phyloP scores from a whole-genome alignment of 2,329 filamentous ascomycete species.

The Fusarium sterilihyphosum region DNA sequence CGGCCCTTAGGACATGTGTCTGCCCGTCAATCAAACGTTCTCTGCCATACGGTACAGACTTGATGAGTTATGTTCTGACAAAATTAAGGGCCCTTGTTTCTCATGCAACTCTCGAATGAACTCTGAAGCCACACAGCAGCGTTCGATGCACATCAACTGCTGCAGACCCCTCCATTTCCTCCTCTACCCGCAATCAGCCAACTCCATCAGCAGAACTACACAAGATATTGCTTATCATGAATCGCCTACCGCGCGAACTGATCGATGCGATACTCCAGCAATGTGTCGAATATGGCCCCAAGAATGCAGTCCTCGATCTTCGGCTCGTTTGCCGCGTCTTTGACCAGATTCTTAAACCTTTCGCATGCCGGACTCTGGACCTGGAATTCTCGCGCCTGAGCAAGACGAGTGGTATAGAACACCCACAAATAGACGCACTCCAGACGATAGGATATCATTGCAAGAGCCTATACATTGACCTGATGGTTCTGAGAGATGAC shows the following conservation, averaged over 20 bases:
- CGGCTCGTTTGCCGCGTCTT: conserved; percentile 62
- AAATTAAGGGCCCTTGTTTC: not conserved
- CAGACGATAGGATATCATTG: conserved; percentile 58
- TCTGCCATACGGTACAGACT: not conserved
- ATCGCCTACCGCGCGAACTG: conserved; percentile 60
- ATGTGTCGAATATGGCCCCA: conserved; percentile 53
- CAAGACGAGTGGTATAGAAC: conserved; percentile 46
- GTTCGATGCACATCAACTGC: conserved; percentile 21
- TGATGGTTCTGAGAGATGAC: conserved; percentile 64
- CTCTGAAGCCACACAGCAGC: not conserved
- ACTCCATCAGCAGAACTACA: not conserved
- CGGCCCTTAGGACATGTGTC: not conserved
- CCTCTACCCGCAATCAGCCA: not conserved
- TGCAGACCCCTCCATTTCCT: conserved; percentile 13
- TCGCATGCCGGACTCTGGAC: conserved; percentile 58
- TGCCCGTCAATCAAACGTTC: not conserved
- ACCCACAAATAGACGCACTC: conserved; percentile 53
- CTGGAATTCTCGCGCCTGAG: conserved; percentile 62
- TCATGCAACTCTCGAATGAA: not conserved
- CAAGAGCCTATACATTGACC: conserved; percentile 60
- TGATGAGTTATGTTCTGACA: not conserved
- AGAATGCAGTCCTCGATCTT: conserved; percentile 56
- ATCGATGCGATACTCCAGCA: conserved; percentile 57
- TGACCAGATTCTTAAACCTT: conserved; percentile 57
- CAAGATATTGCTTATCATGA: conserved; percentile 47